These are phyloP conservation scores for Carex littledalei DNA, from an alignment of 176 grass and related monocot species.

Conservation along the genomic window DNA sequence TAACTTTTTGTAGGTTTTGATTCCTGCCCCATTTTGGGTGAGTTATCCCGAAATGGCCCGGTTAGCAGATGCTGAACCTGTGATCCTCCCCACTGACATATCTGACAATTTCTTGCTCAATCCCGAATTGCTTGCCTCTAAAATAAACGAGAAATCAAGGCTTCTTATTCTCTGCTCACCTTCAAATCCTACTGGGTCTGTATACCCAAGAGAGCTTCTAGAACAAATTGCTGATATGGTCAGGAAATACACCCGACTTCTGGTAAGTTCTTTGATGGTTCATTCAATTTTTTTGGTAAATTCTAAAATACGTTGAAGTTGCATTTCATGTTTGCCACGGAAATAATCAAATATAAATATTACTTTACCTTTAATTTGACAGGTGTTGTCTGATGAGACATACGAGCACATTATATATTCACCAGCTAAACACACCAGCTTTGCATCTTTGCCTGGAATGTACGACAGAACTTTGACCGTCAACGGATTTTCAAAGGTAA, in stretches of 20 bases:
- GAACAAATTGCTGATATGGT: constrained; percentile 88
- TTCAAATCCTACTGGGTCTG: constrained; percentile 93
- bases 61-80: constrained; percentile 67
- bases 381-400: constrained; percentile 87
- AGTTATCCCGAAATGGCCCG: constrained; percentile 97
- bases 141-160: constrained; percentile 77
- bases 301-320: neutral
- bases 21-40: constrained; percentile 89
- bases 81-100: constrained; percentile 82
- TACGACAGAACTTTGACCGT: constrained; percentile 65
- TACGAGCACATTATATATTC: constrained; percentile 75
- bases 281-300: constrained; percentile 16
- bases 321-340: neutral
- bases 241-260: constrained; percentile 69
- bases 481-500: constrained; percentile 72
- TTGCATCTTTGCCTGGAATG: constrained; percentile 73
- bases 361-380: constrained; percentile 16
- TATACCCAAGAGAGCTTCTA: constrained; percentile 80
- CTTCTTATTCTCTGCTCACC: constrained; percentile 88
- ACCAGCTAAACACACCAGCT: constrained; percentile 57
- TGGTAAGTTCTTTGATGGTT: constrained; percentile 40
- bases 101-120: constrained; percentile 66
- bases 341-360: neutral
- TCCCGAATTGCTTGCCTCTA: constrained; percentile 56
- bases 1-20: constrained; percentile 48